Base-by-base conservation (phyloP, 495 filamentous ascomycete genomes). In the Hypoxylon fragiforme region DNA sequence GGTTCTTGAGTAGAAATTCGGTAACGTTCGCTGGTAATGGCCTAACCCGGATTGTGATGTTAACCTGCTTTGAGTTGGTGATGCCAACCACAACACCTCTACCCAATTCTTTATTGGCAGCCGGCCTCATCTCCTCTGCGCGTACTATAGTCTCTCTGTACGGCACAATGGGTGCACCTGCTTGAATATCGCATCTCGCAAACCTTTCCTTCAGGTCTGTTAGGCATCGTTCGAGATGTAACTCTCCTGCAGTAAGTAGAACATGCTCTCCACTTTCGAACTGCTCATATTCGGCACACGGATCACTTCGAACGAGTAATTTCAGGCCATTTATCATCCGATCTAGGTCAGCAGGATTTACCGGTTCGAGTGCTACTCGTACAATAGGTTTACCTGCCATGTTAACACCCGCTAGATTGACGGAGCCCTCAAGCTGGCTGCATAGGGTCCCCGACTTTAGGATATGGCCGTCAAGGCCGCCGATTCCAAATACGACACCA, bases 401-500 rank as follows among this genome's bases (percentile, higher is more conserved):
- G 39, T 81, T 88, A 13, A 92, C 80, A 45, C 95, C 95, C 8
- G 92, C 95, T 50, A 99, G 76, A 71, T 97, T 99, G 67, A 96
- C 81, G n/a, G 87, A 79, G 15, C 94, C 95, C 51, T 88, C 86
- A 0, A 95, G 74, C 61, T 92, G 87, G 57, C 87, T 94, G 72
- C 91, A 96, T 1, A 99, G 78, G 0, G 94, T 99, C 7, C 91
- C 95, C 16, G 91, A 92, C 68, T 99, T 99, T 36, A 99, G 75
- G 14, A 99, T 85, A 52, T 90, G 82, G 19, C 92, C 94, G 56
- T 91, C 91, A 7, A 99, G 80, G 14, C 94, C 94, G 13, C 84
- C 89, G 26, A 99, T 91, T n/a, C 92, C 94, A 65, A 97, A 97
- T 7, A 99, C 89, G 7, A 94, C 91, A 21, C 94, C 94, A 15